Percentiles rank a stretch among this genome's conserved stretches.
Conservation (phyloP, 2,329 filamentous ascomycete species). For the Coccinonectria pachysandricola region DNA sequence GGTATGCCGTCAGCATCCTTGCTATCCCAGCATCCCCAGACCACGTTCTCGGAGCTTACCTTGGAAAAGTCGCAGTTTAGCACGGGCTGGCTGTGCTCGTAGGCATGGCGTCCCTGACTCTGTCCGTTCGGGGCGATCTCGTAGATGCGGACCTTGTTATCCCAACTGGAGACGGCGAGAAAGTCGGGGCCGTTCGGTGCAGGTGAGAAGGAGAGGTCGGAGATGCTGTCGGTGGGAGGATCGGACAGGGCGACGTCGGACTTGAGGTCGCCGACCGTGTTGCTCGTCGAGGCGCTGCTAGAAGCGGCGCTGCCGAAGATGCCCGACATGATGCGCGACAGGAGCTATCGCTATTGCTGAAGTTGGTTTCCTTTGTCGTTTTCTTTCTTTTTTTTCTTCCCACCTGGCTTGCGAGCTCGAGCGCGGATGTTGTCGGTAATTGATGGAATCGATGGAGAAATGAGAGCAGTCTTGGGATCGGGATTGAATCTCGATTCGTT, state of each 20-base stretch:
- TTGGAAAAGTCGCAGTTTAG: slow-evolving; percentile 80
- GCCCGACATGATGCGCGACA: slow-evolving; percentile 58
- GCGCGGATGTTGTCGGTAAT: not conserved
- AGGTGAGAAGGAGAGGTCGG: slow-evolving; percentile 75
- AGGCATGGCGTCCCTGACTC: slow-evolving; percentile 75
- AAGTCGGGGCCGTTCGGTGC: slow-evolving; percentile 52
- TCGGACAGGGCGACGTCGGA: slow-evolving; percentile 72
- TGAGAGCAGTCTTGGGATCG: not conserved
- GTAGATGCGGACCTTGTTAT: slow-evolving; percentile 96
- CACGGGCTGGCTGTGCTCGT: slow-evolving; percentile 78
- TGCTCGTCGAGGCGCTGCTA: slow-evolving; percentile 41
- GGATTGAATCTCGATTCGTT: not conserved
- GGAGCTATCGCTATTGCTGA: no score
- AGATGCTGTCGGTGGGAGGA: slow-evolving; percentile 81
- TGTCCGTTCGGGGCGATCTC: slow-evolving; percentile 71
- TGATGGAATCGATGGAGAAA: not conserved
- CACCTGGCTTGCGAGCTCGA: slow-evolving; percentile 1
- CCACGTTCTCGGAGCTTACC: slow-evolving; percentile 40
- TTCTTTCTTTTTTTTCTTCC: no score
- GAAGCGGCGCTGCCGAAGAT: slow-evolving; percentile 44
- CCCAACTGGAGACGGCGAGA: slow-evolving; percentile 87
- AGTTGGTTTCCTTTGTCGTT: slow-evolving; percentile 1
- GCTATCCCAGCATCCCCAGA: not conserved
- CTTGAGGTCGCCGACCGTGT: slow-evolving; percentile 81
- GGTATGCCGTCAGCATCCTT: slow-evolving; percentile 3